Conservation (phyloP, 1,139 yeast species). For the Groenewaldozyma auringiensis region DNA sequence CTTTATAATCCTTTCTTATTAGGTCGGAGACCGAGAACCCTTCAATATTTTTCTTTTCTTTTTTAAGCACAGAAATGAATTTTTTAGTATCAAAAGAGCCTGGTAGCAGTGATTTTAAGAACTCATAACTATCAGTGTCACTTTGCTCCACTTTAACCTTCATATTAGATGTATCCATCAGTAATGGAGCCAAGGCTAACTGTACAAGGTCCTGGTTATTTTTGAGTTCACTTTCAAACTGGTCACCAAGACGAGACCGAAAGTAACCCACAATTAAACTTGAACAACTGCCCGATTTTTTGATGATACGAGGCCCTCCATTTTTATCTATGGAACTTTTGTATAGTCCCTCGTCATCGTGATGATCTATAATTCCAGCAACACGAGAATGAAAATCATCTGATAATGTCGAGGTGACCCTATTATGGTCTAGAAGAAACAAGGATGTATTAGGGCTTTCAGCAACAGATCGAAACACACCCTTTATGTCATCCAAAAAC, state of each 20-base stretch:
- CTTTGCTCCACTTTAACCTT: conserved; percentile 47
- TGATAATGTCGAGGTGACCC: conserved; percentile 47
- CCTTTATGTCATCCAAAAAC: conserved; percentile 56
- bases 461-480: conserved; percentile 2
- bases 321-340: conserved; percentile 23
- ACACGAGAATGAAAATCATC: conserved; percentile 33
- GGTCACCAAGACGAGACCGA: conserved; percentile 25
- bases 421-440: conserved; percentile 77
- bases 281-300: conserved; percentile 68
- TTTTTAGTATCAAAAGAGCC: conserved; percentile 13
- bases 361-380: conserved; percentile 74
- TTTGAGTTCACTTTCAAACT: conserved; percentile 5
- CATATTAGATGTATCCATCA: conserved; percentile 66
- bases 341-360: conserved; percentile 58
- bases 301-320: conserved; percentile 52
- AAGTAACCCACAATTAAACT: conserved; percentile 63
- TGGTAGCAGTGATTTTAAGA: conserved; percentile 26
- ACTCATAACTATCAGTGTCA: conserved; percentile 42
- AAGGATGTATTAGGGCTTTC: conserved; percentile 31
- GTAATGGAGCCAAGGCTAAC: conserved; percentile 57
- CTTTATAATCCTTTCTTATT: conserved; percentile 76
- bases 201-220: conserved; percentile 35
- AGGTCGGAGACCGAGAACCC: conserved; percentile 56
- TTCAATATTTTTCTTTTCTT: conserved; percentile 53
- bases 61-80: conserved; percentile 39